Evolutionary conservation across 768 basidiomycete species (phyloP), one percentile per base, ranked within the genome.

Genomic region (Tricholoma sp.): DNA sequence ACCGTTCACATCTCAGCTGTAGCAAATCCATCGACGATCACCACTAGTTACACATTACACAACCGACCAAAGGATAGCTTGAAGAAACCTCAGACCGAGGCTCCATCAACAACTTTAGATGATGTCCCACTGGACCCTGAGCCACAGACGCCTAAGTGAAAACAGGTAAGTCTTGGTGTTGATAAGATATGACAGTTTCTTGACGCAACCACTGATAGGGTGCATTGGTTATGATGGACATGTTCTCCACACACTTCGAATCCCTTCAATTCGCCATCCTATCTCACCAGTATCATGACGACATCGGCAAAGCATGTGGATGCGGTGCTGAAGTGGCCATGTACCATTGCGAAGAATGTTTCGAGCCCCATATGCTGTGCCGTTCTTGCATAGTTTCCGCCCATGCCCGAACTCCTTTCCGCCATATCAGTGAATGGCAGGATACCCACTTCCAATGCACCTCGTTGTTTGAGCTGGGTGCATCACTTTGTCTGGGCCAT

Each of bases 181-280:
- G n/a, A 17, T 45, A 4, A 45, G 17, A 17, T 45, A 28, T 45
- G n/a, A 17, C 24, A 45, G 24, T 45, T 45, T 17, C 24, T 17
- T 45, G 44, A 34, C n/a, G 44, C 44, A 45, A 45, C n/a, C 44
- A 45, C 7, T 2, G 33, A 34, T 28, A 53, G 52, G 52, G 52
- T 18, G 37, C 52, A 18, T 53, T 39, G 18, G 52, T 53, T 28
- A 53, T 53, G 41, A 53, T 53, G 52, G 52, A 53, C 17, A 42
- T n/a, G 5, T 53, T 53, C 39, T 53, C 52, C 10, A 31, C 37
- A 28, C 52, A 53, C 33, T 53, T 53, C 15, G 37, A 53, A 41
- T 36, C 18, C 1, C 36, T 53, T 32, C 52, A 41, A 42, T 20
- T 24, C 1, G 37, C 52, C 12, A 53, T 53, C 24, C 52, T 53